These are phyloP conservation scores for Clonostachys sp. DNA, from an alignment of 2,329 filamentous ascomycete genomes.

Conservation along the genomic window DNA sequence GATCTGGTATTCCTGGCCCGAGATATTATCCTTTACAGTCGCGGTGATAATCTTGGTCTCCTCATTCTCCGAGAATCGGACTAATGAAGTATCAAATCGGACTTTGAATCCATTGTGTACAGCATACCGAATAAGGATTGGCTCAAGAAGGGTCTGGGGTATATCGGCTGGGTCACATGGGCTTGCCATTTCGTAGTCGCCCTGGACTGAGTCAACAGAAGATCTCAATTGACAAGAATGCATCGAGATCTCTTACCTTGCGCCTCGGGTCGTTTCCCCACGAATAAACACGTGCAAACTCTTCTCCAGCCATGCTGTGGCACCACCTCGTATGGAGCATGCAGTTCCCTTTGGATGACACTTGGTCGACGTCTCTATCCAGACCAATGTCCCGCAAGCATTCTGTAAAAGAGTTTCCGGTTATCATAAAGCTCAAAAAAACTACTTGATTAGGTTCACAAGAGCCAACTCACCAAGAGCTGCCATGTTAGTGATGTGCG, in stretches of 20 bases:
- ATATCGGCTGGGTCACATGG: conserved; percentile 36
- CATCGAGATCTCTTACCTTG: conserved; percentile 19
- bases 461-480: conserved; percentile 23
- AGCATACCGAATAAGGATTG: conserved; percentile 30
- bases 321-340: conserved; percentile 50
- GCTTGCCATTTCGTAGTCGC: conserved; percentile 33
- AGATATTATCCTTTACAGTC: conserved; percentile 26
- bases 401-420: too few species aligned
- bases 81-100: conserved; percentile 27
- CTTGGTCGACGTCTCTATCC: conserved; percentile 29
- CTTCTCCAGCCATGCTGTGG: conserved; percentile 44
- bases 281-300: conserved; percentile 42
- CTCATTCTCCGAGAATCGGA: conserved; percentile 12
- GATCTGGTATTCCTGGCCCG: conserved; percentile 31
- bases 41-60: conserved; percentile 15
- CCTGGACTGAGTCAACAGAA: conserved; percentile 14
- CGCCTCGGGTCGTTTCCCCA: conserved; percentile 43
- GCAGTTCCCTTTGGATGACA: conserved; percentile 27
- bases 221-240: too few species aligned
- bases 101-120: conserved; percentile 23
- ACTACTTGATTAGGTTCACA: too few species aligned
- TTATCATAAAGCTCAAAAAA: too few species aligned
- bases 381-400: conserved; percentile 43
- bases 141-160: conserved; percentile 35
- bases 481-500: conserved; percentile 57